Conservation (phyloP, 129 eudicot species). For the Flaveria linearis region DNA sequence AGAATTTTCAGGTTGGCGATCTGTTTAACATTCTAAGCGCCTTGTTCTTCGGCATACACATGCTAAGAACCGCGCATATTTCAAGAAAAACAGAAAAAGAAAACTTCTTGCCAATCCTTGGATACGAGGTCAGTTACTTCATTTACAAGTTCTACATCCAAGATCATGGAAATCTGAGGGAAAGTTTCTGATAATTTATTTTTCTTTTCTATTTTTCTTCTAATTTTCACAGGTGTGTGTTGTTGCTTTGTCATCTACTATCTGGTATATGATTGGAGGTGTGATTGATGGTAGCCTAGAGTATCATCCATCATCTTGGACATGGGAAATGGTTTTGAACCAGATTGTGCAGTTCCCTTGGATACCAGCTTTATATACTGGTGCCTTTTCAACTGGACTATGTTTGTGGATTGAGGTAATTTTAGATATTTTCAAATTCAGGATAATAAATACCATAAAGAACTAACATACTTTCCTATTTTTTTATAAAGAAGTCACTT, state of each 20-base stretch:
- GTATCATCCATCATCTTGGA: slow-evolving; percentile 61
- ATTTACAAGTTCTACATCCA: not conserved
- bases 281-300: slow-evolving; percentile 38
- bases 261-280: slow-evolving; percentile 61
- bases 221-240: slow-evolving; percentile 47
- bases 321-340: slow-evolving; percentile 42
- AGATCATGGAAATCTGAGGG: not conserved
- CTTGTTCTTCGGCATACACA: slow-evolving; percentile 82
- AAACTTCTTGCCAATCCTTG: slow-evolving; percentile 75
- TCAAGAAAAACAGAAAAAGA: slow-evolving; percentile 63
- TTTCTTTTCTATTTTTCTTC: not conserved
- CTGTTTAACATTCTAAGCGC: slow-evolving; percentile 75
- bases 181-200: not conserved
- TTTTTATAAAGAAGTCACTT: too few relatives aligned
- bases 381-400: slow-evolving; percentile 74
- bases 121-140: slow-evolving; percentile 64
- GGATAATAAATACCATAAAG: too few relatives aligned
- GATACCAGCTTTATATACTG: slow-evolving; percentile 86
- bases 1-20: slow-evolving; percentile 64
- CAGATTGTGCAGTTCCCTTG: slow-evolving; percentile 64
- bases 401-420: slow-evolving; percentile 89
- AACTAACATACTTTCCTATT: too few relatives aligned
- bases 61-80: slow-evolving; percentile 76
- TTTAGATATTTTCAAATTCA: not conserved
- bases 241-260: slow-evolving; percentile 61